phyloP scores from a whole-genome alignment of 2,329 filamentous ascomycete genomes.

The Fusarium marasasianum region DNA sequence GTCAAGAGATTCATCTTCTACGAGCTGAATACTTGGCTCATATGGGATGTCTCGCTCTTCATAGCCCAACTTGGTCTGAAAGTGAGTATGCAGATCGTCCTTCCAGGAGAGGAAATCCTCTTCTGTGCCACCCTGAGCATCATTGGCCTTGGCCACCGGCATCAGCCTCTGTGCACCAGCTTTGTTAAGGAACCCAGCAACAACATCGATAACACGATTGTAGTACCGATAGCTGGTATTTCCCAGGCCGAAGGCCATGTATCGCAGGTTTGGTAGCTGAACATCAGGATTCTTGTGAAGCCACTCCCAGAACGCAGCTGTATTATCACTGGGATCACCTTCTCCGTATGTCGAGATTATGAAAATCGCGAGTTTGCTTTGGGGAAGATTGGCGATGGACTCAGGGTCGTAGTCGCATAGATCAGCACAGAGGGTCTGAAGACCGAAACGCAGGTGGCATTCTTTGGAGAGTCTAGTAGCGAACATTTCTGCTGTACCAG shows the following conservation, averaged over 20 bases:
- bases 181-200: slow-evolving; percentile 36
- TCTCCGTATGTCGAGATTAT: slow-evolving; percentile 53
- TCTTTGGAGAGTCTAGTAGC: slow-evolving; percentile 89
- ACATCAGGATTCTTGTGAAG: slow-evolving; percentile 27
- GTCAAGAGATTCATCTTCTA: slow-evolving; percentile 38
- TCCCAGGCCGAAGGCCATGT: slow-evolving; percentile 51
- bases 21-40: slow-evolving; percentile 27
- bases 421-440: slow-evolving; percentile 84
- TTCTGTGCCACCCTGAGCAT: slow-evolving; percentile 46
- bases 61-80: slow-evolving; percentile 30
- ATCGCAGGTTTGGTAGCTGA: slow-evolving; percentile 41
- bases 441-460: slow-evolving; percentile 84
- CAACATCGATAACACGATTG: slow-evolving; percentile 48
- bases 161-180: slow-evolving; percentile 44
- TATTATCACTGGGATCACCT: slow-evolving; percentile 54
- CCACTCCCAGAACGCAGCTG: slow-evolving; percentile 45
- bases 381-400: slow-evolving; percentile 44
- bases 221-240: slow-evolving; percentile 53
- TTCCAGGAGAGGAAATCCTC: slow-evolving; percentile 52
- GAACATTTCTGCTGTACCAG: slow-evolving; percentile 94
- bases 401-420: slow-evolving; percentile 58
- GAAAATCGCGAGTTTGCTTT: slow-evolving; percentile 47
- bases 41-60: slow-evolving; percentile 37
- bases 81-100: slow-evolving; percentile 40
- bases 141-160: slow-evolving; percentile 46